Percentiles rank a stretch among this genome's conserved stretches.
Conservation (phyloP, 1,284 basidiomycete species). For the Irpex lacteus region DNA sequence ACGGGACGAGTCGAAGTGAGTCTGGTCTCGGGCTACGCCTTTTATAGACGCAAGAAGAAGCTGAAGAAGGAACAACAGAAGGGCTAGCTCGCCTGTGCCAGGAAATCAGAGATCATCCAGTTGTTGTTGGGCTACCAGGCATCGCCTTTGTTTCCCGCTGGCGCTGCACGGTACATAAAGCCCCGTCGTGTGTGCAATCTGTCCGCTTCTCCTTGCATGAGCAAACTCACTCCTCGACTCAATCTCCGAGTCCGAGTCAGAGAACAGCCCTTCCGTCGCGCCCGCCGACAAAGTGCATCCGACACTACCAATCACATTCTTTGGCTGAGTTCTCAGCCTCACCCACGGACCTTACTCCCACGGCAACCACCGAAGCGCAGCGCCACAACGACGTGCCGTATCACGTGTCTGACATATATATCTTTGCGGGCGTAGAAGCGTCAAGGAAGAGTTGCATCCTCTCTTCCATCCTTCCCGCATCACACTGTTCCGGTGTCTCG, state of each 20-base stretch:
- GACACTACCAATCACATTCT: background rate
- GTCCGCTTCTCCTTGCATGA: background rate
- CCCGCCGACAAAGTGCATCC: too few relatives aligned
- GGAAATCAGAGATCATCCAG: background rate
- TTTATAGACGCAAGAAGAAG: background rate
- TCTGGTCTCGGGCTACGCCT: background rate
- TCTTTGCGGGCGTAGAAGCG: background rate
- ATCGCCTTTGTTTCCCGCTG: constrained; percentile 4
- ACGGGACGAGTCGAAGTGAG: background rate
- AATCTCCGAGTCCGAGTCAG: background rate
- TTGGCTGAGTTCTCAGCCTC: too few relatives aligned
- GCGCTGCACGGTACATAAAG: constrained; percentile 5
- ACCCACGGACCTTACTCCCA: too few relatives aligned
- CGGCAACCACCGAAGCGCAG: background rate
- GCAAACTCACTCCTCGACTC: background rate
- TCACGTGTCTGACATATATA: background rate
- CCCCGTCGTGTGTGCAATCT: background rate
- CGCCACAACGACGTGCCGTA: background rate
- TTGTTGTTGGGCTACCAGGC: background rate
- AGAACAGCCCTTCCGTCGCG: background rate
- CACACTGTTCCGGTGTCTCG: constrained; percentile 5
- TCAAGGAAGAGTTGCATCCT: constrained; percentile 6
- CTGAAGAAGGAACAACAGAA: background rate
- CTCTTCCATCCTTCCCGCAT: constrained; percentile 20
- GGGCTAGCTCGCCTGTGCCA: background rate